Evolutionary conservation across 2,329 filamentous ascomycete species (phyloP).

Genomic region (Pseudofabraea citricarpa): DNA sequence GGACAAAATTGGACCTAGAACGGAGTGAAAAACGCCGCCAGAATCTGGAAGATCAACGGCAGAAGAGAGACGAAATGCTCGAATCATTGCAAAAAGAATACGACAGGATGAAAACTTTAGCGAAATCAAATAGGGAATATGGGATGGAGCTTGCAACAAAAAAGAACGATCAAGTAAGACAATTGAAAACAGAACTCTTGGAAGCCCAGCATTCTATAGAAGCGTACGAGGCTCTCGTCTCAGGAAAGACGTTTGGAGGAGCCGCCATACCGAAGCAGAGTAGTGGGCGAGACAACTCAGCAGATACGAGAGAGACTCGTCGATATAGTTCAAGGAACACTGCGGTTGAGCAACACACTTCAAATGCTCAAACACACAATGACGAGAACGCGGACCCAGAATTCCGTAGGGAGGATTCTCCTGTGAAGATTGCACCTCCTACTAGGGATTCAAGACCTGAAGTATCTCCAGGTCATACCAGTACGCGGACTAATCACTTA

Average conservation of each 20-base stretch:
- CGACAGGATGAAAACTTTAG: constrained; percentile 47
- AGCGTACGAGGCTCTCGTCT: constrained; percentile 12
- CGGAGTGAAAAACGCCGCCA: constrained; percentile 33
- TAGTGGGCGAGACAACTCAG: too few relatives aligned
- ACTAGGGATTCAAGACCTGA: constrained; percentile 9
- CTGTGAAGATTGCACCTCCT: constrained; percentile 12
- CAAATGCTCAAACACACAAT: too few relatives aligned
- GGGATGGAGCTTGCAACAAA: constrained; percentile 50
- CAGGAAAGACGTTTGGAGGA: too few relatives aligned
- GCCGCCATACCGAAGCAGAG: too few relatives aligned
- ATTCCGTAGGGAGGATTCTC: too few relatives aligned
- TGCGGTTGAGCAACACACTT: too few relatives aligned
- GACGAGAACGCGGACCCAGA: too few relatives aligned
- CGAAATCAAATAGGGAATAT: constrained; percentile 49
- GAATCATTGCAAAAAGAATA: constrained; percentile 46
- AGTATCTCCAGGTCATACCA: constrained; percentile 6
- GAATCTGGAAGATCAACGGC: constrained; percentile 37
- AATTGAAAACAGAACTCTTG: constrained; percentile 49
- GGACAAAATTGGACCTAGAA: constrained; percentile 21
- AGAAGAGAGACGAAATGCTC: constrained; percentile 44
- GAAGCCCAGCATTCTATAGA: constrained; percentile 32
- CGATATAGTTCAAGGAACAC: too few relatives aligned
- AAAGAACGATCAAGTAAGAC: constrained; percentile 51
- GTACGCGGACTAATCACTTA: constrained; percentile 12
- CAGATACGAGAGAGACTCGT: too few relatives aligned